Evolutionary conservation across 305 asterid genomes (phyloP).

Genomic region (Fraxinus paxiana): DNA sequence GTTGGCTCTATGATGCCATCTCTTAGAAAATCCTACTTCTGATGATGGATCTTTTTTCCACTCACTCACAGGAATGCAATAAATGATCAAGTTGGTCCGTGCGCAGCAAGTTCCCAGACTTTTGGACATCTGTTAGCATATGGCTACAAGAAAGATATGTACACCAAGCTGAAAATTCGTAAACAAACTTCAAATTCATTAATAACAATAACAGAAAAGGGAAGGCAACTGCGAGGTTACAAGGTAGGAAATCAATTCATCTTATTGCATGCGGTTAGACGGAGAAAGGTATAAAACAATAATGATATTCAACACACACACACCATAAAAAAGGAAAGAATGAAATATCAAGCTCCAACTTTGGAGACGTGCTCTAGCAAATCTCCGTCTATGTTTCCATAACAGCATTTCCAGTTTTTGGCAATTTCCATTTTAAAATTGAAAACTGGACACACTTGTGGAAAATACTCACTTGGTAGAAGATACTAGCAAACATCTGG

Average conservation of each 20-base stretch:
- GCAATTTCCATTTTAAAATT: slow-evolving; percentile 1
- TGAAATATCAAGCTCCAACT: background rate
- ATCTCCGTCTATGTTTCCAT: background rate
- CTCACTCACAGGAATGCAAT: background rate
- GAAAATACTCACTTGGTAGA: slow-evolving; percentile 39
- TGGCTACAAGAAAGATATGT: background rate
- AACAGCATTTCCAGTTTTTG: background rate
- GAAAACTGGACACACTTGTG: background rate
- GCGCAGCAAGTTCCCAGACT: background rate
- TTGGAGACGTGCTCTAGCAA: background rate
- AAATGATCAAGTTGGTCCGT: background rate
- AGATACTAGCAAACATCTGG: slow-evolving; percentile 13
- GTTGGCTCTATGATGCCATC: background rate
- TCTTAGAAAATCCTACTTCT: background rate
- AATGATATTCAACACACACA: background rate
- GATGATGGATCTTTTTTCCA: background rate
- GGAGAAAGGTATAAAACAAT: background rate
- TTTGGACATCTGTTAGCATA: background rate
- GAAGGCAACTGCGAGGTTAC: background rate
- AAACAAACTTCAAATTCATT: background rate
- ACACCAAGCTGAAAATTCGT: background rate
- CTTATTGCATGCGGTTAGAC: background rate
- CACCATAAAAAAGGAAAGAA: background rate
- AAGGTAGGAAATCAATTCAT: background rate
- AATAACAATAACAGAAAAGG: background rate